phyloP scores from a whole-genome alignment of 345 rosid species.

The Passiflora organensis region DNA sequence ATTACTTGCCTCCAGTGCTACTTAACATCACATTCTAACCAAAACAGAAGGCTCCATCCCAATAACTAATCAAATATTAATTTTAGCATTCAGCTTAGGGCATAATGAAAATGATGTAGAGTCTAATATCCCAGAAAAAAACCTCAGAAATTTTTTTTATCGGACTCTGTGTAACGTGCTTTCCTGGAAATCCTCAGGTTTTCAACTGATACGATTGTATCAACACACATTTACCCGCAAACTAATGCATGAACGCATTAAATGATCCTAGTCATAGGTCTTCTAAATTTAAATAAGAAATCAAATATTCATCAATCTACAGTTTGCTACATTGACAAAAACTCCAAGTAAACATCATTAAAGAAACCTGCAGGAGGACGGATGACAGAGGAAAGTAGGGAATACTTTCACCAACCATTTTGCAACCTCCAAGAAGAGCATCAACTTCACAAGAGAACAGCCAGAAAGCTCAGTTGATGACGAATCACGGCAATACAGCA shows the following conservation, averaged over 20 bases:
- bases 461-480: slow-evolving; percentile 24
- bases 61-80: too few species aligned
- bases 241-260: neutral
- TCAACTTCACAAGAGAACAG: slow-evolving; percentile 3
- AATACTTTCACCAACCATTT: neutral
- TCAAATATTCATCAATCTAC: neutral
- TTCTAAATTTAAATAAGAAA: neutral
- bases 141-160: too few species aligned
- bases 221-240: too few species aligned
- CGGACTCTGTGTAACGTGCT: too few species aligned
- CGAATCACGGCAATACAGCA: slow-evolving; percentile 81
- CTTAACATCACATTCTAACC: too few species aligned
- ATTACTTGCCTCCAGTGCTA: too few species aligned
- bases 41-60: too few species aligned
- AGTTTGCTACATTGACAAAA: neutral
- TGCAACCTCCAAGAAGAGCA: neutral
- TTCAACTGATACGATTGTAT: too few species aligned
- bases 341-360: neutral
- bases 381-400: neutral
- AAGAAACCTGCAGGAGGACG: neutral
- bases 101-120: too few species aligned
- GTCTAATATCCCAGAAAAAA: too few species aligned
- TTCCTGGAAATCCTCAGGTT: too few species aligned
- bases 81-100: too few species aligned
- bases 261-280: neutral